Evolutionary conservation across 2,329 filamentous ascomycete genomes (phyloP).

Genomic region (Karstenula rhodostoma): DNA sequence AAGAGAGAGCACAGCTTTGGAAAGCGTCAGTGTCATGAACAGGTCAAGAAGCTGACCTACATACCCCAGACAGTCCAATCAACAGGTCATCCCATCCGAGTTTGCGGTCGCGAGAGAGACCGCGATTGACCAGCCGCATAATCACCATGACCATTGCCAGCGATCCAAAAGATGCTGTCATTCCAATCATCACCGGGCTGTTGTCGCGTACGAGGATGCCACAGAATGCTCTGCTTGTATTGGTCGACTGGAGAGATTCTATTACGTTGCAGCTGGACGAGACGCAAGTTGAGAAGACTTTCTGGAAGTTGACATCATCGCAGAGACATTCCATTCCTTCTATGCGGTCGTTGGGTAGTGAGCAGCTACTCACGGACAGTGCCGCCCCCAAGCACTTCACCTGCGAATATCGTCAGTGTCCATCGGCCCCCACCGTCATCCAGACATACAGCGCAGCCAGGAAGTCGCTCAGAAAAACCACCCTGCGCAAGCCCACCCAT

Average conservation of each 20-base stretch:
- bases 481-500: neutral
- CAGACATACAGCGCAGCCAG: constrained; percentile 8
- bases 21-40: constrained; percentile 10
- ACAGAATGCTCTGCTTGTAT: constrained; percentile 38
- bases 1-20: constrained; percentile 30
- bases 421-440: neutral
- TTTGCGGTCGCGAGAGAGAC: constrained; percentile 28
- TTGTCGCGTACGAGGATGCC: constrained; percentile 33
- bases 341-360: constrained; percentile 8
- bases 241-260: constrained; percentile 32
- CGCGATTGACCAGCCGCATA: constrained; percentile 34
- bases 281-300: constrained; percentile 31
- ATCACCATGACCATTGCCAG: constrained; percentile 38
- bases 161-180: constrained; percentile 31
- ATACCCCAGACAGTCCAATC: constrained; percentile 38
- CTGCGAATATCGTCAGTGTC: constrained; percentile 17
- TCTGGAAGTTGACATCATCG: constrained; percentile 32
- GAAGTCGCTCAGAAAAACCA: constrained; percentile 2
- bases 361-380: constrained; percentile 29
- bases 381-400: constrained; percentile 26
- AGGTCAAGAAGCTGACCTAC: constrained; percentile 2
- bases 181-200: constrained; percentile 28
- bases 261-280: constrained; percentile 39
- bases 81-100: constrained; percentile 42
- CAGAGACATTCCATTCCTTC: constrained; percentile 40